Base-by-base conservation (phyloP, 106 monocot genomes). In the Dactylorhiza incarnata region DNA sequence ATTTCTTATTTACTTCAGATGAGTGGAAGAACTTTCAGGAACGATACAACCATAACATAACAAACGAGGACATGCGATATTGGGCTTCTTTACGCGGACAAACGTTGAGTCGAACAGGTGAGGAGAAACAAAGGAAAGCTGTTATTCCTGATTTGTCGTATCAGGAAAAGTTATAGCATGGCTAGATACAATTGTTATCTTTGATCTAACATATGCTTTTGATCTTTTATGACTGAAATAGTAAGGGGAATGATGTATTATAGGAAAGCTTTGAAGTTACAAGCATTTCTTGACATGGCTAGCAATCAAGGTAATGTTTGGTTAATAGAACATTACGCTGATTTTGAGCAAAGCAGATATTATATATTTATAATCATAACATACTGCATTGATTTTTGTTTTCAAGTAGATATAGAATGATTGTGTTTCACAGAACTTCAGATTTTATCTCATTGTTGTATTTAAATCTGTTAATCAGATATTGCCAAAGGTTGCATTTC, bases 161-260 rank as follows among this genome's bases (percentile, higher is more conserved):
- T 37, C 29, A 66, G 9, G 9, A 24, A 37, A 29, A 13, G 9
- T 29, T 66, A 29, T 66, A 29, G 29, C 13, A 13, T 66, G 24
- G 14, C 16, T 45, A 45, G 15, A 44, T 45, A 17, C 45, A 10
- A 17, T 45, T 45, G 5, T 7, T 17, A 5, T 48, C 24, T n/a
- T 22, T 58, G 16, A 59, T 63, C 9, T 66, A 68, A 74, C 48
- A 54, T 37, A 48, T 7, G 45, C 45, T 58, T 49, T 63, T 22
- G 9, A 58, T 58, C 29, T 74, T 83, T 51, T 79, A n/a, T 76
- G 5, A 25, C 6, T 55, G 14, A 68, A 71, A 22, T 63, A 91
- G 90, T 91, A 45, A 85, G 87, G 61, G 90, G 90, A 83, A 91
- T 91, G 90, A 91, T 91, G 90, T 87, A 91, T 69, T 91, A 91